A percentile compares a stretch with the other conserved stretches of the same genome.
These are phyloP conservation scores for Raphanus sativus DNA, from an alignment of 345 rosid genomes.

Conservation along the genomic window DNA sequence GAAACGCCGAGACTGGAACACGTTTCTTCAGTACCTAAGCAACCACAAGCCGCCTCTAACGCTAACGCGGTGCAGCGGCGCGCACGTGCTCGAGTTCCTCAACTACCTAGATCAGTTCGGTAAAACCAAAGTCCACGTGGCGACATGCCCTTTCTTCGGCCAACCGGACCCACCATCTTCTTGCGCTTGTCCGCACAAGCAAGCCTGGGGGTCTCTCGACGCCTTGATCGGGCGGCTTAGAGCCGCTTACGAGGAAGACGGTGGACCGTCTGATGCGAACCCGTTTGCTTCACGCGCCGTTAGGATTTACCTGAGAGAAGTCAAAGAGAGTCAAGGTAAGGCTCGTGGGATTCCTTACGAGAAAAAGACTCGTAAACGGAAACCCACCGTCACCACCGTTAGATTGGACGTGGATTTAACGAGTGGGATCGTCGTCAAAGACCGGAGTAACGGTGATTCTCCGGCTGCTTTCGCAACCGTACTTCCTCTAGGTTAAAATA, in stretches of 20 bases:
- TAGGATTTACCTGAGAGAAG: conserved; percentile 62
- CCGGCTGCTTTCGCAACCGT: conserved; percentile 2
- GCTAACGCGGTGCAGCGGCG: conserved; percentile 63
- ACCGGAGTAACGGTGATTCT: conserved; percentile 21
- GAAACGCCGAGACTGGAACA: conserved; percentile 69
- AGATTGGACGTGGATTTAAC: conserved; percentile 19
- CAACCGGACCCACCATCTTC: conserved; percentile 62
- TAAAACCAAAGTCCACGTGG: conserved; percentile 64
- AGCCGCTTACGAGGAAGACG: conserved; percentile 71
- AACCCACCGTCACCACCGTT: conserved; percentile 22
- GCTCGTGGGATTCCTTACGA: conserved; percentile 71
- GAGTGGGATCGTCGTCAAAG: neutral
- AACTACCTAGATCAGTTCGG: conserved; percentile 70
- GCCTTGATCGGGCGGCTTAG: conserved; percentile 76
- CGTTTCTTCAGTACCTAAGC: conserved; percentile 62
- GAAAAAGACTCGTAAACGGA: conserved; percentile 68
- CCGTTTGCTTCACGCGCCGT: conserved; percentile 68
- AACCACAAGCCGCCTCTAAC: conserved; percentile 69
- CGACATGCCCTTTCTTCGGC: conserved; percentile 56
- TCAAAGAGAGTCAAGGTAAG: conserved; percentile 65
- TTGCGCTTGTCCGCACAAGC: conserved; percentile 63
- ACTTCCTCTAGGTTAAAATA: conserved; percentile 12
- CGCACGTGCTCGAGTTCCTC: conserved; percentile 70
- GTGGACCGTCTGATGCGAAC: conserved; percentile 54
- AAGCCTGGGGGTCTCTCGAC: conserved; percentile 79